Percentiles rank a stretch among this genome's conserved stretches.
Conservation (phyloP, 1,139 yeast genomes). For the Geotrichum australiense region DNA sequence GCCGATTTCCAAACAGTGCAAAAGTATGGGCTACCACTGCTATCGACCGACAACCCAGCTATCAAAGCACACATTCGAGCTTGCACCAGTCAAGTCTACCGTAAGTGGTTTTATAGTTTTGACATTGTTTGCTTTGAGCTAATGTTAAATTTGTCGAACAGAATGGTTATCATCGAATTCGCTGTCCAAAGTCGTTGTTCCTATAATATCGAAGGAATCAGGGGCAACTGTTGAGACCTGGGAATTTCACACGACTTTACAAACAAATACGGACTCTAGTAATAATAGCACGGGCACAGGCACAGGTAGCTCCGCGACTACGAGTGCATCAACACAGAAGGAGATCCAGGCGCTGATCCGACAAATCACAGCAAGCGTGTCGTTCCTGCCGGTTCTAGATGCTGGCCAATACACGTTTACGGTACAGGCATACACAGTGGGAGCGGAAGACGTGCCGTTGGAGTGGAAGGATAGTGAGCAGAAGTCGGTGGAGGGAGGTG, state of each 20-base stretch:
- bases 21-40: slow-evolving; percentile 73
- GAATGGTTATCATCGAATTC: slow-evolving; percentile 72
- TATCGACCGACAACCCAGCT: slow-evolving; percentile 70
- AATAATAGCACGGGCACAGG: slow-evolving; percentile 15
- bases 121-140: neutral
- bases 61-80: slow-evolving; percentile 61
- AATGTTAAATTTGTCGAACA: slow-evolving; percentile 9
- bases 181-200: slow-evolving; percentile 63
- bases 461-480: slow-evolving; percentile 86
- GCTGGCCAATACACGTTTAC: slow-evolving; percentile 67
- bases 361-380: slow-evolving; percentile 82
- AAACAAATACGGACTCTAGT: slow-evolving; percentile 14
- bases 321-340: slow-evolving; percentile 56
- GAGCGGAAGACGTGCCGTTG: slow-evolving; percentile 60
- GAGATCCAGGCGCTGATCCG: slow-evolving; percentile 83
- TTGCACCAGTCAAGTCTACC: slow-evolving; percentile 69
- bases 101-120: slow-evolving; percentile 22
- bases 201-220: slow-evolving; percentile 58
- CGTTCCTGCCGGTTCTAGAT: slow-evolving; percentile 70
- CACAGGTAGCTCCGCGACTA: slow-evolving; percentile 37
- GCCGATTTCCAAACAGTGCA: slow-evolving; percentile 77
- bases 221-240: slow-evolving; percentile 75
- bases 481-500: slow-evolving; percentile 51
- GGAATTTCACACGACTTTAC: slow-evolving; percentile 63
- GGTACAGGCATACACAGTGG: slow-evolving; percentile 78